phyloP scores from a whole-genome alignment of 2,329 filamentous ascomycete genomes.

The Pseudocercospora macadamiae region DNA sequence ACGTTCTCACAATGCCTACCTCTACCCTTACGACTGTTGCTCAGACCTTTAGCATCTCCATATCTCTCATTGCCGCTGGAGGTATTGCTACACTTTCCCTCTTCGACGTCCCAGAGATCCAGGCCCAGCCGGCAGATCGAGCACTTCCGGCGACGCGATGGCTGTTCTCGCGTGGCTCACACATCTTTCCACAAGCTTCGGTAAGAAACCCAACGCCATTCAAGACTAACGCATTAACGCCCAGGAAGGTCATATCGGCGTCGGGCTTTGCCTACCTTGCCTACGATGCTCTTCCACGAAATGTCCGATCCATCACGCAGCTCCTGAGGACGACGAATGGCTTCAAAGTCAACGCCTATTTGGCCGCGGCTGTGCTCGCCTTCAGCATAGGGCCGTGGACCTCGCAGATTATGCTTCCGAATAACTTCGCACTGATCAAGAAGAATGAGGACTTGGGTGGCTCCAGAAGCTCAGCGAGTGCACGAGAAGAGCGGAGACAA shows the following conservation, averaged over 20 bases:
- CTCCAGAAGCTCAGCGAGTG: slow-evolving; percentile 25
- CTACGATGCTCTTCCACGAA: slow-evolving; percentile 24
- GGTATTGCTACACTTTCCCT: slow-evolving; percentile 30
- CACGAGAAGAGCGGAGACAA: slow-evolving; percentile 18
- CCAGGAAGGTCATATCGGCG: slow-evolving; percentile 18
- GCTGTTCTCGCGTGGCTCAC: slow-evolving; percentile 32
- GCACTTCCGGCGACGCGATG: slow-evolving; percentile 31
- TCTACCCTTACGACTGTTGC: background rate
- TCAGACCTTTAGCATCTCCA: slow-evolving; percentile 28
- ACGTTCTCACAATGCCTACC: background rate
- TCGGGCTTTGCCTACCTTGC: slow-evolving; percentile 33
- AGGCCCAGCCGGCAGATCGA: slow-evolving; percentile 33
- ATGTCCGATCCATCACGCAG: slow-evolving; percentile 13
- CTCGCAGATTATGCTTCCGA: slow-evolving; percentile 29
- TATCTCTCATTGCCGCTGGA: slow-evolving; percentile 30
- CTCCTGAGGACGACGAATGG: slow-evolving; percentile 24
- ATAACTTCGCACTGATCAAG: slow-evolving; percentile 35
- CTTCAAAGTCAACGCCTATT: slow-evolving; percentile 25
- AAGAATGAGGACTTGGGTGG: slow-evolving; percentile 33
- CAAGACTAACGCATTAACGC: background rate
- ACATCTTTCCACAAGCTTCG: slow-evolving; percentile 31
- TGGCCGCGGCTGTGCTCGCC: slow-evolving; percentile 28
- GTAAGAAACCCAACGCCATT: background rate
- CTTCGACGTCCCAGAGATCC: slow-evolving; percentile 31
- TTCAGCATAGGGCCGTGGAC: slow-evolving; percentile 33